Base-by-base conservation (phyloP, 2,329 filamentous ascomycete genomes). In the Penicillium aurantiogriseum region DNA sequence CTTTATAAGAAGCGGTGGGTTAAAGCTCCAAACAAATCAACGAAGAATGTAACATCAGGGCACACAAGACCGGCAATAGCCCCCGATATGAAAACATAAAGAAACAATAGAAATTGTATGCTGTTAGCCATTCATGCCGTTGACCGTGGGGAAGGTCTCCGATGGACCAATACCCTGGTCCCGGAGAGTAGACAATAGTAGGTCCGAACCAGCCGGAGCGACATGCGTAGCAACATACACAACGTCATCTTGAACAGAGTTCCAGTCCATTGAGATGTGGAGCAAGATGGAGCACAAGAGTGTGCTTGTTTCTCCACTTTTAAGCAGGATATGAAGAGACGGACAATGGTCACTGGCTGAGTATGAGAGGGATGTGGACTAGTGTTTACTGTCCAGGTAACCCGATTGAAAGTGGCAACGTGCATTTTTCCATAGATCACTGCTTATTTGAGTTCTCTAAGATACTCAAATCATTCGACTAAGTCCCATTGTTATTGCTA, bases 201-300 rank as follows among this genome's bases (percentile, higher is more conserved):
- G 48, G 33, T 52, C 62, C 63, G 57, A 60, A 51, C 60, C 63
- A 65, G 63, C 52, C 63, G 62, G 60, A 63, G 39, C 46, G 29
- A 54, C 43, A 55, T 61, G 57, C 62, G 54, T 50, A 44, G 25
- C 44, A 42, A 53, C 23, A 56, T 3, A 17, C 35, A 47, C 55
- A 36, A 67, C 64, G 64, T 66, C 63, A 67, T 66, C 38, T 54
- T 48, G 38, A 63, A 57, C 15, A 50, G 54, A 61, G 43, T 23
- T 59, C 48, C 39, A 49, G 48, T 55, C 2, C 31, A 46, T 15
- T 31, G 25, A 29, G 44, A 10, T 59, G 61, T 64, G 60, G 61
- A 63, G 57, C 40, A 59, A 54, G 17, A 29, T 63, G 61, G 61
- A 63, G 55, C 29, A 57, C 55, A 25, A 15, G 39, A 31, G 33